These are phyloP conservation scores for Xylaria digitata DNA, from an alignment of 2,329 filamentous ascomycete species.

Conservation along the genomic window DNA sequence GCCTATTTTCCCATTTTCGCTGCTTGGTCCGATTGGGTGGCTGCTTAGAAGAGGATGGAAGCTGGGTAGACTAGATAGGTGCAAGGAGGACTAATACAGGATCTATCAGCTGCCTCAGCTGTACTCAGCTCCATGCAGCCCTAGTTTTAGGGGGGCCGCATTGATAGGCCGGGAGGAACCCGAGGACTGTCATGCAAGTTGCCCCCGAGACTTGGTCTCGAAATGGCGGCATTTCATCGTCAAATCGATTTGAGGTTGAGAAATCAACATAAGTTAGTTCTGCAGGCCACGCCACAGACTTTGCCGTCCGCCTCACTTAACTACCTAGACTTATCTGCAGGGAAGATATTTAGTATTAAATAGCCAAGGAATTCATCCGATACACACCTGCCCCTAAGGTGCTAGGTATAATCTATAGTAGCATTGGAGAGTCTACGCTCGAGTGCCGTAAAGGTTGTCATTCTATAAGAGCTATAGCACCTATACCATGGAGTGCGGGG, in stretches of 20 bases:
- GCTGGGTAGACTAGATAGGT: slow-evolving; percentile 12
- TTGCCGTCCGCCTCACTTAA: neutral
- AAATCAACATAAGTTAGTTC: neutral
- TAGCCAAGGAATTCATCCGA: too few species aligned
- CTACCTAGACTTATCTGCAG: neutral
- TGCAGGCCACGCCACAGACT: neutral
- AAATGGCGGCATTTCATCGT: neutral
- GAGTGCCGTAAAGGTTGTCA: too few species aligned
- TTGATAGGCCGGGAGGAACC: slow-evolving; percentile 1
- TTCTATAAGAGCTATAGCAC: too few species aligned
- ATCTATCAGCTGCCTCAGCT: slow-evolving; percentile 28
- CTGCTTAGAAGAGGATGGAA: neutral
- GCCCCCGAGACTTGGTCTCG: neutral
- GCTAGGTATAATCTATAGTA: too few species aligned
- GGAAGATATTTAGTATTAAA: neutral
- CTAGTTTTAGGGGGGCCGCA: neutral
- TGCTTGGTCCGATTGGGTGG: neutral
- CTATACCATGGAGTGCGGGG: neutral
- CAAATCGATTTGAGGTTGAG: neutral
- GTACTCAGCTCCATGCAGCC: slow-evolving; percentile 28
- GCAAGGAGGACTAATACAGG: neutral
- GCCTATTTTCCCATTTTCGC: neutral
- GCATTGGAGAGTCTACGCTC: too few species aligned
- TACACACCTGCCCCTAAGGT: too few species aligned
- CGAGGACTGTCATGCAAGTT: neutral